Conservation (phyloP, 2,329 filamentous ascomycete genomes). For the Trichoderma koningii region DNA sequence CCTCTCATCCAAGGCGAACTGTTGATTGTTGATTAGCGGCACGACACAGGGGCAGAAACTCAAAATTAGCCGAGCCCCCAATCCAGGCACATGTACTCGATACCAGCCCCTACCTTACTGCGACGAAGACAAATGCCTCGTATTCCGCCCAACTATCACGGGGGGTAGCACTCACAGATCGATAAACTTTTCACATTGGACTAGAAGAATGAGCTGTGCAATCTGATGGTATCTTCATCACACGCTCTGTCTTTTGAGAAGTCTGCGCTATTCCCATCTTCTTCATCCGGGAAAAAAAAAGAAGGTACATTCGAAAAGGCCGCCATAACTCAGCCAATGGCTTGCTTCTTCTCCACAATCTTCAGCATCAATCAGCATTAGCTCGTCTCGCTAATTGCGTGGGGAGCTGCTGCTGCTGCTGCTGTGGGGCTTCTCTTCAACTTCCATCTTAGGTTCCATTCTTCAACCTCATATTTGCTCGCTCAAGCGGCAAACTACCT, state of each 20-base stretch:
- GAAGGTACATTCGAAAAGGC: neutral
- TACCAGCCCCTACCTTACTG: too few species aligned
- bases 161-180: too few species aligned
- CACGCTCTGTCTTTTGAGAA: neutral
- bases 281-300: neutral
- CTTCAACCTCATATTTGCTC: neutral
- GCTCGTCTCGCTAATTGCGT: neutral
- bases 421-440: constrained; percentile 9
- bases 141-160: neutral
- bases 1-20: neutral
- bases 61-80: neutral
- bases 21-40: neutral
- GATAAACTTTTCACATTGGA: neutral
- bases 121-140: neutral
- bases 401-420: neutral
- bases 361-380: neutral
- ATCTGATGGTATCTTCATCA: too few species aligned
- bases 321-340: neutral
- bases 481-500: neutral
- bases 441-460: neutral
- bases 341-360: constrained; percentile 5
- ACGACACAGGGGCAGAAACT: neutral
- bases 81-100: neutral
- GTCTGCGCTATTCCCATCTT: neutral
- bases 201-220: neutral